Conservation (phyloP, 2,329 filamentous ascomycete species). For the Paecilomyces niveus region DNA sequence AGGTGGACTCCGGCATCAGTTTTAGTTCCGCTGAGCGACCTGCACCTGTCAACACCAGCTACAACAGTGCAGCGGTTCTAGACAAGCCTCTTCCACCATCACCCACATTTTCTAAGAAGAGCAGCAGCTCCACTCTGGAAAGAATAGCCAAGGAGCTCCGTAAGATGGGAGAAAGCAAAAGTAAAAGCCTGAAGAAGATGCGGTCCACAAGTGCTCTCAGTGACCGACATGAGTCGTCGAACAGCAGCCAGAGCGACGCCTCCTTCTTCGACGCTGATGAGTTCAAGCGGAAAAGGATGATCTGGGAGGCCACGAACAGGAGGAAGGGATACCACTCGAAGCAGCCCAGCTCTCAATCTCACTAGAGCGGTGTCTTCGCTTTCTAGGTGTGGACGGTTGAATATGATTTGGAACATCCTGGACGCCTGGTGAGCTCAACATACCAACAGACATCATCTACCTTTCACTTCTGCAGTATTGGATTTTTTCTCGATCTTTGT, state of each 20-base stretch:
- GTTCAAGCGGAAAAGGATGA: conserved; percentile 40
- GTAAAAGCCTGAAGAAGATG: conserved; percentile 36
- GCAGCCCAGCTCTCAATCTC: conserved; percentile 12
- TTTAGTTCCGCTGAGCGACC: conserved; percentile 39
- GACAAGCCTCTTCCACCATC: conserved; percentile 38
- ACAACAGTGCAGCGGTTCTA: conserved; percentile 20
- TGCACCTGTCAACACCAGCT: conserved; percentile 30
- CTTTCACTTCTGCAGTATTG: background rate
- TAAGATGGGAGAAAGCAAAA: conserved; percentile 29
- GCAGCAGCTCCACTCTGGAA: conserved; percentile 48
- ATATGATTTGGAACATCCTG: background rate
- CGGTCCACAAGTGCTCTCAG: conserved; percentile 49
- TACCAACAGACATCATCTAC: background rate
- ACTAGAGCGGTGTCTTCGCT: conserved; percentile 2
- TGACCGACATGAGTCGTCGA: conserved; percentile 29
- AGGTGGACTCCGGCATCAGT: conserved; percentile 59
- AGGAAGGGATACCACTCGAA: conserved; percentile 21
- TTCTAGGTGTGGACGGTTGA: background rate
- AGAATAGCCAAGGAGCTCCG: conserved; percentile 53
- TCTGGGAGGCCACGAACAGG: conserved; percentile 40
- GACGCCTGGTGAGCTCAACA: background rate
- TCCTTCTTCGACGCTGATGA: conserved; percentile 44
- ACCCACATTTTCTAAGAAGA: conserved; percentile 16
- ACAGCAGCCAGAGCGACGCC: conserved; percentile 21
- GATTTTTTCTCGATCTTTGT: background rate